These are phyloP conservation scores for Porphyra umbilicalis DNA, from an alignment of 31 red algal genomes.

Conservation along the genomic window DNA sequence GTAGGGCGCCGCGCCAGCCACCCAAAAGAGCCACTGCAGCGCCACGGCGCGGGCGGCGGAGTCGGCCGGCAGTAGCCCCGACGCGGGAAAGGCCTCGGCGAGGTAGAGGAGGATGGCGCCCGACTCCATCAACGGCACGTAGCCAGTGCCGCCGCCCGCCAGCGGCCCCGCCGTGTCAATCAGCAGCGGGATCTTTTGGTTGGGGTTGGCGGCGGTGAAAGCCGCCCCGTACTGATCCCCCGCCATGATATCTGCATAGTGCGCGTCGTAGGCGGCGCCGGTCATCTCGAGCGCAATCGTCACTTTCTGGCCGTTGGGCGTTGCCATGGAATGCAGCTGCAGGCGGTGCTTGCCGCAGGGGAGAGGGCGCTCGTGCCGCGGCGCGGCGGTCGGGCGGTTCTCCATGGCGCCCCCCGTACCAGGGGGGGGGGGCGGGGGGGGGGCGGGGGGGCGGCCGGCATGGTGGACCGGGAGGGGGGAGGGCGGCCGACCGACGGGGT, in stretches of 20 bases:
- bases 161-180: slow-evolving; percentile 17
- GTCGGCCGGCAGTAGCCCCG: neutral
- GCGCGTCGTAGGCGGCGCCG: slow-evolving; percentile 25
- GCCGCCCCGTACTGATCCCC: slow-evolving; percentile 35
- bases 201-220: slow-evolving; percentile 34
- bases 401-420: neutral
- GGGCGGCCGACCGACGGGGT: neutral
- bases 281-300: slow-evolving; percentile 44
- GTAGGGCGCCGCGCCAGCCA: neutral
- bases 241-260: slow-evolving; percentile 23
- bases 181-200: slow-evolving; percentile 43
- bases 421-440: neutral
- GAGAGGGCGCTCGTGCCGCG: slow-evolving; percentile 6
- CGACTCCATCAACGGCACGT: slow-evolving; percentile 24
- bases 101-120: slow-evolving; percentile 41
- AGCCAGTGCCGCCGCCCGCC: neutral
- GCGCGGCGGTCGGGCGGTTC: slow-evolving; percentile 17
- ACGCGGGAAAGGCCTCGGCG: slow-evolving; percentile 16
- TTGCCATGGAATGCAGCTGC: slow-evolving; percentile 37
- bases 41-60: neutral
- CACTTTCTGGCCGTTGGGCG: slow-evolving; percentile 60
- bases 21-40: neutral
- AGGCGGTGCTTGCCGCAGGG: slow-evolving; percentile 13
- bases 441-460: neutral
- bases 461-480: neutral